A percentile compares a stretch with the other conserved stretches of the same genome.
These are phyloP conservation scores for Sporothrix sp. DNA, from an alignment of 2,329 filamentous ascomycete species.

Conservation along the genomic window DNA sequence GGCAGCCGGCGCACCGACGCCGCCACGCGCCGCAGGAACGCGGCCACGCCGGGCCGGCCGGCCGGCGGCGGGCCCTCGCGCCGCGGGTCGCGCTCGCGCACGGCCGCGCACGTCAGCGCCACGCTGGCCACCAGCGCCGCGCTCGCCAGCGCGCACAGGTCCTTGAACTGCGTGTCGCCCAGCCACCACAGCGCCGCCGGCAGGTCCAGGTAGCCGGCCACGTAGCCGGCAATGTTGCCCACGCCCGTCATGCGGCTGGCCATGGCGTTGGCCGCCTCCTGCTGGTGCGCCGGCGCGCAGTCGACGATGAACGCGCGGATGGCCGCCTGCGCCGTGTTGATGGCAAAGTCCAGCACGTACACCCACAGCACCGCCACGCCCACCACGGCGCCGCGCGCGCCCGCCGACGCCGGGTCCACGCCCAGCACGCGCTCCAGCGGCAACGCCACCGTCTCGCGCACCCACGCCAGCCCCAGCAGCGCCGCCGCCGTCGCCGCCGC, in stretches of 20 bases:
- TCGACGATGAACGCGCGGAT: slow-evolving; percentile 91
- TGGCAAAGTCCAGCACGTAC: slow-evolving; percentile 85
- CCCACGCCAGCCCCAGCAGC: slow-evolving; percentile 63
- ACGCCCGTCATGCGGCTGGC: slow-evolving; percentile 76
- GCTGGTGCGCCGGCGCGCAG: slow-evolving; percentile 83
- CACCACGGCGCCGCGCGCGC: slow-evolving; percentile 58
- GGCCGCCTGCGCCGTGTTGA: slow-evolving; percentile 91
- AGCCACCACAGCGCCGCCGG: slow-evolving; percentile 67
- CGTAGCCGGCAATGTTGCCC: slow-evolving; percentile 83
- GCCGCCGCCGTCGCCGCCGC: slow-evolving; percentile 56
- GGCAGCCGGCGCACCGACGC: slow-evolving; percentile 69
- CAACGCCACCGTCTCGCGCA: slow-evolving; percentile 59
- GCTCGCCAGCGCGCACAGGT: slow-evolving; percentile 77
- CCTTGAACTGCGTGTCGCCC: slow-evolving; percentile 84
- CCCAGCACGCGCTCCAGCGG: slow-evolving; percentile 57
- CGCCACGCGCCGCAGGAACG: slow-evolving; percentile 73
- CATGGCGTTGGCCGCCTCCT: slow-evolving; percentile 91
- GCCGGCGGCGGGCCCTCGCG: slow-evolving; percentile 54
- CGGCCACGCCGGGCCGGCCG: slow-evolving; percentile 53
- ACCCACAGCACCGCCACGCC: slow-evolving; percentile 75
- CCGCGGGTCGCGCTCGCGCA: slow-evolving; percentile 73
- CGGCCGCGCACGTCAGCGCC: slow-evolving; percentile 54
- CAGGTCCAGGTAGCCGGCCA: slow-evolving; percentile 76
- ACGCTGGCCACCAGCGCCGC: slow-evolving; percentile 62
- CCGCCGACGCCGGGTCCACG: slow-evolving; percentile 52